phyloP scores from a whole-genome alignment of 163 green algal species.

The Chlorella variabilis region DNA sequence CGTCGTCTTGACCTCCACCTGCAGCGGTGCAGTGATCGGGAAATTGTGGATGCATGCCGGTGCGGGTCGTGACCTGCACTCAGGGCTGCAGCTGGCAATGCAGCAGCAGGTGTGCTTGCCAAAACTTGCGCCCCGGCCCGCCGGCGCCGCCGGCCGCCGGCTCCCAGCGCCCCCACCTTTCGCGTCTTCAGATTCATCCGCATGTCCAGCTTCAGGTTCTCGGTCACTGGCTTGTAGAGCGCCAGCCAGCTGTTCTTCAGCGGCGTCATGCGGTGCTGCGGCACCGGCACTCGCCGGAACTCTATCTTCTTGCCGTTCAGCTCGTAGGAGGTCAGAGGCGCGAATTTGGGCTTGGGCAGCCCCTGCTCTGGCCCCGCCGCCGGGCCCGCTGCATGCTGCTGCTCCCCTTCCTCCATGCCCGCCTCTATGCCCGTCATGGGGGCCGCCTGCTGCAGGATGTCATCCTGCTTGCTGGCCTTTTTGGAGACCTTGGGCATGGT shows the following conservation, averaged over 20 bases:
- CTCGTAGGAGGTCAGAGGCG: conserved; percentile 66
- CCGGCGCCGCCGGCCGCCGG: neutral
- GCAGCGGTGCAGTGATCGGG: too few relatives aligned
- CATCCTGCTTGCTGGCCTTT: conserved; percentile 52
- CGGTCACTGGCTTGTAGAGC: conserved; percentile 97
- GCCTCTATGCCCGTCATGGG: conserved; percentile 50
- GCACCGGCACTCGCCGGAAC: conserved; percentile 89
- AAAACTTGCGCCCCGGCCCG: neutral
- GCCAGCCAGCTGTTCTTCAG: conserved; percentile 96
- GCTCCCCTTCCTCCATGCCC: conserved; percentile 47
- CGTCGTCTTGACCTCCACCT: conserved; percentile 97
- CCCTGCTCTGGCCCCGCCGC: neutral
- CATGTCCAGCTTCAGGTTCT: conserved; percentile 98
- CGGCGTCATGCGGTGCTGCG: conserved; percentile 94
- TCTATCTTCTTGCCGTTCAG: conserved; percentile 77
- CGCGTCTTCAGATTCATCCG: conserved; percentile 98
- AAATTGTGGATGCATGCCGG: neutral
- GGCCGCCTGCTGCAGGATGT: conserved; percentile 61
- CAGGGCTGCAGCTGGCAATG: neutral
- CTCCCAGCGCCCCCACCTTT: conserved; percentile 70
- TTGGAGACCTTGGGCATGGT: conserved; percentile 80
- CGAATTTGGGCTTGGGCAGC: conserved; percentile 74
- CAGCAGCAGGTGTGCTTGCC: neutral
- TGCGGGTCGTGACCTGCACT: neutral
- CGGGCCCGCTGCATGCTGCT: neutral